Percentiles rank a stretch among this genome's conserved stretches.
Conservation (phyloP, 1,284 basidiomycete species). For the Ganoderma leucocontextum region DNA sequence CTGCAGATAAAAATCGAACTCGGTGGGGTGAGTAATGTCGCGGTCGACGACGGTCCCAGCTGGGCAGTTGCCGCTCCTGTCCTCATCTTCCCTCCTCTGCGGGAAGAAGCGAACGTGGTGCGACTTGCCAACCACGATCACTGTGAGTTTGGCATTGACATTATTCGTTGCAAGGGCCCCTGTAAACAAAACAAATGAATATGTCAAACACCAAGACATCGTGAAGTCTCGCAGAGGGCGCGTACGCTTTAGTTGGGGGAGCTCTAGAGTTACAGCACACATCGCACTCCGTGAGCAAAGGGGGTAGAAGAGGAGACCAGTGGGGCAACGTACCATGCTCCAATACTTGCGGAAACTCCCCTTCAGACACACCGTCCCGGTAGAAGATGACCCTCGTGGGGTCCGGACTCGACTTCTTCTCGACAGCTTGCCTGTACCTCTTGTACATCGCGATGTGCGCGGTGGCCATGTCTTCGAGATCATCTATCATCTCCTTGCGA, state of each 20-base stretch:
- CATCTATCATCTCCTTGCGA: conserved; percentile 57
- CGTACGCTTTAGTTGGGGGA: conserved; percentile 6
- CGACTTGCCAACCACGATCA: conserved; percentile 32
- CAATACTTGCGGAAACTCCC: conserved; percentile 58
- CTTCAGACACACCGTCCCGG: conserved; percentile 73
- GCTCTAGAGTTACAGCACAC: background rate
- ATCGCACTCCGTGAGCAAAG: background rate
- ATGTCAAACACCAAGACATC: background rate
- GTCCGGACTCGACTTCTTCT: conserved; percentile 4
- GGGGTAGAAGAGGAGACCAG: background rate
- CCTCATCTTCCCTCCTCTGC: conserved; percentile 34
- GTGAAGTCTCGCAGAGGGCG: background rate
- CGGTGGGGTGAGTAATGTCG: conserved; percentile 50
- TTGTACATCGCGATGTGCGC: conserved; percentile 36
- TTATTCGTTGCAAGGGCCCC: background rate
- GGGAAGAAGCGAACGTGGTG: conserved; percentile 62
- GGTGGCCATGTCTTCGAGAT: conserved; percentile 47
- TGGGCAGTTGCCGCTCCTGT: conserved; percentile 55
- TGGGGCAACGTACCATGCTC: conserved; percentile 38
- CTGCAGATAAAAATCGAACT: conserved; percentile 65
- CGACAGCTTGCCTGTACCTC: conserved; percentile 19
- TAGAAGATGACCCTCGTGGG: conserved; percentile 53
- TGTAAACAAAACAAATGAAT: conserved; percentile 10
- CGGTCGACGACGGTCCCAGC: conserved; percentile 60
- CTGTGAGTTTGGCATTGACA: background rate